A percentile compares a stretch with the other conserved stretches of the same genome.
Conservation (phyloP, 2,329 filamentous ascomycete genomes). For the Tolypocladium tundrense region DNA sequence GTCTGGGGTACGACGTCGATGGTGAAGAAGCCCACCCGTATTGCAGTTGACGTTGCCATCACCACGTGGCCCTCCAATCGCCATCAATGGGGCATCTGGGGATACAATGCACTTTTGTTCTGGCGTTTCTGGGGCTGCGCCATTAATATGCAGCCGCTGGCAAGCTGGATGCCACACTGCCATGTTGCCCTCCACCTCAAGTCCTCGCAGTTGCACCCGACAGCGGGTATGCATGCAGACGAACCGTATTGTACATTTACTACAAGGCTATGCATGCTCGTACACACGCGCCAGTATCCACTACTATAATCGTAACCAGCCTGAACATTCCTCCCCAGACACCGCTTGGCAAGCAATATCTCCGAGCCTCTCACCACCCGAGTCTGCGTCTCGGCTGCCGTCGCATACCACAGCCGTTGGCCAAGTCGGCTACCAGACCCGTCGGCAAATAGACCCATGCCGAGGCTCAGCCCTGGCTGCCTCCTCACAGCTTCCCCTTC, state of each 20-base stretch:
- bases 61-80: too few species aligned
- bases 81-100: too few species aligned
- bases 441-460: background rate
- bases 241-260: background rate
- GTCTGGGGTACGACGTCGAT: background rate
- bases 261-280: background rate
- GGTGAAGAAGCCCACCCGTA: background rate
- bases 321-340: too few species aligned
- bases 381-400: background rate
- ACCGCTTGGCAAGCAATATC: background rate
- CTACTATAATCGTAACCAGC: too few species aligned
- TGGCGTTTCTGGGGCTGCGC: too few species aligned
- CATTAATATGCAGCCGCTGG: too few species aligned
- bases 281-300: background rate
- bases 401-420: background rate
- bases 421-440: background rate
- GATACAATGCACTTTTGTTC: too few species aligned
- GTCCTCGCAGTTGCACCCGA: background rate
- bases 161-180: too few species aligned
- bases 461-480: background rate
- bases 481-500: constrained; percentile 55
- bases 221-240: background rate
- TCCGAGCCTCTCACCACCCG: background rate
- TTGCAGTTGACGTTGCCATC: background rate
- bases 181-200: too few species aligned